Evolutionary conservation across 106 monocot genomes (phyloP), one percentile per base, ranked within the genome.

Genomic region (Phalaenopsis aphrodite): DNA sequence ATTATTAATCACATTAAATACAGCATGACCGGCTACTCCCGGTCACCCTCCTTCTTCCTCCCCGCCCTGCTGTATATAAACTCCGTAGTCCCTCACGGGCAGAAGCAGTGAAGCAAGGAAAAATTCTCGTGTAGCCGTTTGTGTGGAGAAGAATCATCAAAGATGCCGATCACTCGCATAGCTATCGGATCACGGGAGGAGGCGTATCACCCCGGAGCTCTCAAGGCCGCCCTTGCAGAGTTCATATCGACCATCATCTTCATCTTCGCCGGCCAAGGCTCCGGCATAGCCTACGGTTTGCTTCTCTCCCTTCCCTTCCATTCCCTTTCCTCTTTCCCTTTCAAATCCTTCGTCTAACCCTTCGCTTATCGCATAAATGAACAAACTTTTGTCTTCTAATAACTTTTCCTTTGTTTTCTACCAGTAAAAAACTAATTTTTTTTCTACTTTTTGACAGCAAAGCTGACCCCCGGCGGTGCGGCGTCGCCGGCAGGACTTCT

Each of bases 201-300:
- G 85, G 85, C 76, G 42, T 81, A 56, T 82, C 82, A 87, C 10
- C 85, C 91, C 0, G 88, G 83, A 12, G 84, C 91, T 5, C 77
- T 84, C 80, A 91, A 83, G 79, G 88, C 91, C 3, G 84, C 91
- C 24, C 69, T 91, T 30, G 91, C 91, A 2, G 91, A 91, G 86
- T 91, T 91, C 86, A 81, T 88, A 83, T 86, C 86, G 64, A 87
- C 81, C 71, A 46, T 87, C 78, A 91, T 91, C 84, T 91, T 88
- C 81, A 84, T 91, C 84, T 91, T 88, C 74, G 88, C 91, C 88
- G 91, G 91, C 38, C 81, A 86, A 76, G 91, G 91, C 47, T 91
- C 91, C 71, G 85, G 88, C 23, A 81, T 91, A 80, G 91, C 88
- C 14, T 85, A 84, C 86, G 83, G 91, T 91, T 83, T 64, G 84